Percentiles rank a stretch among this genome's conserved stretches.
phyloP scores from a whole-genome alignment of 768 basidiomycete genomes.

The Leucocoprinus birnbaumii region DNA sequence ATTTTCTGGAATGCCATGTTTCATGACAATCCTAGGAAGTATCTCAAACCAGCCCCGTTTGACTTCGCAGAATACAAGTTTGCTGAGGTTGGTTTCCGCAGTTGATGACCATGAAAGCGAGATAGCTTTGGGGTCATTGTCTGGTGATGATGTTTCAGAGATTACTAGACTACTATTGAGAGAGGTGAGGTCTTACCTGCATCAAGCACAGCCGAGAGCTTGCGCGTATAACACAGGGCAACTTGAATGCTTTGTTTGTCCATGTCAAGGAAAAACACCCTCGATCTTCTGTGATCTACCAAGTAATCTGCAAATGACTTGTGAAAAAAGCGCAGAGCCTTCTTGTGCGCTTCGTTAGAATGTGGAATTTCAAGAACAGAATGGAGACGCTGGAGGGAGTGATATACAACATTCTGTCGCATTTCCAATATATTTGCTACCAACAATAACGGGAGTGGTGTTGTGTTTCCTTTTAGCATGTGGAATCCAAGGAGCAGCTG shows the following conservation, averaged over 20 bases:
- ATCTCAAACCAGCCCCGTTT: neutral
- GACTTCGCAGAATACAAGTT: neutral
- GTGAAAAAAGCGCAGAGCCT: neutral
- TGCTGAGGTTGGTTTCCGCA: neutral
- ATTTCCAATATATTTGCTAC: neutral
- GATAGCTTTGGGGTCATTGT: neutral
- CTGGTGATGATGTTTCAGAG: no score
- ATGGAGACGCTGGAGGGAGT: neutral
- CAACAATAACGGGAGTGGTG: neutral
- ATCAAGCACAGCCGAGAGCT: neutral
- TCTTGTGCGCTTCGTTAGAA: neutral
- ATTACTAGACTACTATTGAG: no score
- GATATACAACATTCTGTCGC: neutral
- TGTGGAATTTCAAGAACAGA: neutral
- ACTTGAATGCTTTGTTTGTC: neutral
- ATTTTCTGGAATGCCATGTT: neutral
- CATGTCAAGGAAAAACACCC: neutral
- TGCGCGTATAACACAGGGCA: neutral
- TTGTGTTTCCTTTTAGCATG: neutral
- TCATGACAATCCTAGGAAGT: neutral
- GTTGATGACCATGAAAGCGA: neutral
- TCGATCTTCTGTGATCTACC: neutral
- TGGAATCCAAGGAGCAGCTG: neutral
- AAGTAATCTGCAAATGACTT: neutral
- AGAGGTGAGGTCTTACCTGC: no score